Base-by-base conservation (phyloP, 2,329 filamentous ascomycete genomes). In the Calonectria leucothoes region DNA sequence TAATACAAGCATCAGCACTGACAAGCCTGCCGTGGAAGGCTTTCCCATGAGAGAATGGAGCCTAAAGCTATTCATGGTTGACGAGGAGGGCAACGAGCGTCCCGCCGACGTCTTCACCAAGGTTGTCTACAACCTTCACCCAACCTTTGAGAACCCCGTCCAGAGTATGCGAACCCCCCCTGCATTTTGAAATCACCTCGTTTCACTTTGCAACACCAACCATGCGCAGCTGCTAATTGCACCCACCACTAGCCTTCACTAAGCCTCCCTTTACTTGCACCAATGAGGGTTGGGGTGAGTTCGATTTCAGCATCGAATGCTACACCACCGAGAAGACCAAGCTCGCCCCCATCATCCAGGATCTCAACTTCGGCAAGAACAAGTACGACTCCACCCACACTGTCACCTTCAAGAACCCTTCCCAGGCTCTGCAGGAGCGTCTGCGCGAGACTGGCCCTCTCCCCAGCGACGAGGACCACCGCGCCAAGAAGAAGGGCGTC, bases 281-380 rank as follows among this genome's bases (percentile, higher is more conserved):
- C 76, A 98, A 99, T 85, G 94, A 98, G 86, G 97, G 97, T 79
- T 99, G 97, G 97, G 97, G 97, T 82, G 97, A 98, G 87, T 99
- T 99, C 84, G 97, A 98, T 83, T 96, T 99, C 92, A 89, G 89
- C 61, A 97, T 98, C 81, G 92, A 94, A 75, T 90, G 97, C 79
- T 94, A 93, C 82, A 94, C 94, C 52, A 92, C 94, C 35, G 95
- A 97, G 85, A 98, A 98, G 88, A 93, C 93, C 71, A 96, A 98
- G 82, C 91, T 95, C 81, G 89, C 91, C 17, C 83, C 83, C 73
- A 89, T 99, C 76, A 86, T 89, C 65, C 97, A 99, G 85, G 97
- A 99, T 82, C 90, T 99, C 74, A 98, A 98, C 89, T 99, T 99
- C 85, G 90, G 91, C 78, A 90, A 93, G 77, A 89, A 93, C 74